These are phyloP conservation scores for Schizonepeta tenuifolia DNA, from an alignment of 257 asterid genomes.

Conservation along the genomic window DNA sequence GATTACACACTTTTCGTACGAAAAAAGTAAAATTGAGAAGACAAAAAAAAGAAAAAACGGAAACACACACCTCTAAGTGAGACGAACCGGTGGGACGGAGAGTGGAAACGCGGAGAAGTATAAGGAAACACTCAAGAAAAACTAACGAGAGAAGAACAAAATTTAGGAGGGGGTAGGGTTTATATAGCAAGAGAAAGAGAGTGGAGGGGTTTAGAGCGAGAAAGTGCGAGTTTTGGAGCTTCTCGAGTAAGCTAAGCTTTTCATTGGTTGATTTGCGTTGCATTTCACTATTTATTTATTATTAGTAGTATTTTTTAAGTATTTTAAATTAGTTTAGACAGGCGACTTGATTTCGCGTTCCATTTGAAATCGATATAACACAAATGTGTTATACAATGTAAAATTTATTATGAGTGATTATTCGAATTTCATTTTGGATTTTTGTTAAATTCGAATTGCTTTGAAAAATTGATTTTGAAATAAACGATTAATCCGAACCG, in stretches of 20 bases:
- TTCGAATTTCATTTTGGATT: no score
- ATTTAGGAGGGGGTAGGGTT: background rate
- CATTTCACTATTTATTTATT: background rate
- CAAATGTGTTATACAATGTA: no score
- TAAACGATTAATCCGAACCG: no score
- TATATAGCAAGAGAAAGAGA: slow-evolving; percentile 6
- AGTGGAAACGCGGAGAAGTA: slow-evolving; percentile 23
- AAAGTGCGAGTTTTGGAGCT: slow-evolving; percentile 12
- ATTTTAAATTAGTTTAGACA: no score
- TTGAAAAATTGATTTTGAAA: no score
- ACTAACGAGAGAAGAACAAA: background rate
- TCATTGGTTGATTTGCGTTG: slow-evolving; percentile 30
- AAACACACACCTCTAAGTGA: slow-evolving; percentile 45
- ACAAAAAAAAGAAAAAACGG: background rate
- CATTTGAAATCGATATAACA: no score
- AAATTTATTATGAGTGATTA: no score
- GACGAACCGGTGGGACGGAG: slow-evolving; percentile 34
- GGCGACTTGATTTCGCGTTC: no score
- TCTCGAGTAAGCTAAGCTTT: slow-evolving; percentile 33
- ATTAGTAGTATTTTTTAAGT: no score
- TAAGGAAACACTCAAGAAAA: background rate
- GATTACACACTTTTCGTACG: background rate
- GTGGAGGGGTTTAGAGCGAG: slow-evolving; percentile 26
- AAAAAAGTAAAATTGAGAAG: background rate
- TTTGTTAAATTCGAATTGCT: no score